Evolutionary conservation across 371 early-diverging fungal genomes (phyloP), one percentile per base, ranked within the genome.

Genomic region (Circinella umbellata): DNA sequence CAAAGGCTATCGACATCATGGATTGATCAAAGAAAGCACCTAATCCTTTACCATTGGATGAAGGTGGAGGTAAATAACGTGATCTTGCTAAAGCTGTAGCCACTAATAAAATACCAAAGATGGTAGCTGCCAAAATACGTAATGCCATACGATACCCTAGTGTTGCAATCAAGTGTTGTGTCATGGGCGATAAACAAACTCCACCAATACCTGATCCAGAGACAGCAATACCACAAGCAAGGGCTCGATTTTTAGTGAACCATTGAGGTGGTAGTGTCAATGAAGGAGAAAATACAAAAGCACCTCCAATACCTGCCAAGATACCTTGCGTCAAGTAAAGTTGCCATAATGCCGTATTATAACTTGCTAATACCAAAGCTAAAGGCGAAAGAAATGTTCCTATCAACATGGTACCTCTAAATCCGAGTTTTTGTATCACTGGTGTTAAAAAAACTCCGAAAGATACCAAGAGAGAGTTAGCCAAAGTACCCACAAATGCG

Each of bases 131-230:
- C 59, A 80, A 64, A 4, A 77, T 71, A 0, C 91, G 80, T 11
- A 90, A 75, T 0, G 90, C 75, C 83, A 87, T 89, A 6, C 80
- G 76, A 36, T 84, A 80, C 2, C 91, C 91, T 7, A 87, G 38
- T 1, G 68, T 64, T 2, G 63, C 64, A 49, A 93, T 84, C 59
- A 92, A 69, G 13, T 37, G 64, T 37, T 84, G 83, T 3, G 85
- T 85, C 61, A 93, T 73, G 0, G 91, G 90, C 0, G 89, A 81
- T 20, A 94, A 64, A 13, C 84, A 71, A 0, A 93, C 80, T 2
- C 93, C 94, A 36, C 95, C 95, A n/a, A 92, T 69, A 3, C 95
- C 94, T 34, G 88, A 85, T 14, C 92, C 92, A 8, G 88, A 76
- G 0, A 89, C 86, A 14, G 88, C 88, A 47, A 92, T 73, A 10